Evolutionary conservation across 164 flowering plant species (phyloP), one percentile per base, ranked within the genome.

Genomic region (Tinospora cordifolia): DNA sequence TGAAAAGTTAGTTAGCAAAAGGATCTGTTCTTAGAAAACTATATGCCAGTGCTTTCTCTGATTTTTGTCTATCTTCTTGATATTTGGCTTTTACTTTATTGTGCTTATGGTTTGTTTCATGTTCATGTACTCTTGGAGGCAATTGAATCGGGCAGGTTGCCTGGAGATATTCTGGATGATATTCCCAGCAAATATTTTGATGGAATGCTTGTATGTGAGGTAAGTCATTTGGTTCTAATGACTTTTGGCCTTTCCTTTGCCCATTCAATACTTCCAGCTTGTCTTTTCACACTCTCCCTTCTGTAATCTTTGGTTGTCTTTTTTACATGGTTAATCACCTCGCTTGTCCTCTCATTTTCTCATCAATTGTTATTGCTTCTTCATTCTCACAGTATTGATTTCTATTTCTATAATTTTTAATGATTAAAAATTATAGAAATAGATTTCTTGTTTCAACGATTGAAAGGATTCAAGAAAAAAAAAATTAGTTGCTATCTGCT

Each of bases 121-220:
- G 51, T 59, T 22, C n/a, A 36, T 67, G 36, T 74, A 60, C 75
- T 19, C 63, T 67, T 83, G 84, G 10, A 94, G 99, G 98, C 99
- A 75, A 90, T 95, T 76, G 99, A 95, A 72, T 86, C 88, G 73
- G 99, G 99, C 6, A 77, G 81, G 54, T 78, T 95, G 76, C 99
- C 99, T 67, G 91, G 90, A 62, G 93, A 88, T 80, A 72, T 88
- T 79, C 78, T 91, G 74, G 92, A 90, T 83, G 94, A 87, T 72
- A 84, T 95, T 68, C 91, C 96, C 19, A 84, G 94, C 89, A 95
- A 92, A 79, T 95, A 80, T 76, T 69, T 85, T 65, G 75, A 90
- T 66, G 99, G 99, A 34, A 73, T 80, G 34, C 69, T 91, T 73
- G 59, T 84, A 3, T 95, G 99, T 79, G 99, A 95, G 96, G 99